Evolutionary conservation across 352 stramenopile genomes (phyloP), one percentile per base, ranked within the genome.

Genomic region (Globisporangium paroecandrum): DNA sequence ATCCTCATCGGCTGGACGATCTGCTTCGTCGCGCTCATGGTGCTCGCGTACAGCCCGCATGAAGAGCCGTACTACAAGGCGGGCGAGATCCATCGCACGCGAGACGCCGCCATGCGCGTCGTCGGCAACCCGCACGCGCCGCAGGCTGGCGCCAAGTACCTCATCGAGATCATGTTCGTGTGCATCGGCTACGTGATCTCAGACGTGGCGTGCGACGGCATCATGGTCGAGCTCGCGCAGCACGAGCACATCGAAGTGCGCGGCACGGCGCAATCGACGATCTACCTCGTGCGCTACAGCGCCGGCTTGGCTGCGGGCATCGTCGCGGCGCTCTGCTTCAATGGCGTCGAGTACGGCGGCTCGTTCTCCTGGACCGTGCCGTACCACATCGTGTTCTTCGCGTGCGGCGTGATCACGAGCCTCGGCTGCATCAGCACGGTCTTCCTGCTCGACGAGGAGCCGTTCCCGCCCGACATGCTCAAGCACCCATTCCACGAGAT

Each of bases 161-260:
- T 91, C 2, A 55, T 92, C 10, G 69, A 82, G n/a, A 72, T 90
- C 29, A 75, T 87, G 57, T 53, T 91, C 0, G 82, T 88, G 18
- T 85, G 79, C 25, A 68, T 89, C 0, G 81, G 79, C 36, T 89
- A 89, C 59, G 82, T 91, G 29, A 89, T 91, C 62, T 80, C 82
- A 2, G 85, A 89, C 58, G 81, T 91, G 20, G 78, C 81, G 2
- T 87, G 77, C 29, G 83, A 93, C 55, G 83, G 78, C 3, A 72
- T 90, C 58, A 87, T 93, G 75, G 81, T 90, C 58, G 83, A 90
- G 43, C 76, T 89, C 43, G 82, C 85, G 25, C 85, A 91, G 67
- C 77, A 87, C 51, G 82, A 93, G 53, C 79, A 83, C 20, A 82
- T 90, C 9, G 79, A 88, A 25, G 69, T 81, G 25, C 82, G 85